Conservation (phyloP, 495 filamentous ascomycete species). For the Aspergillus nidulans region DNA sequence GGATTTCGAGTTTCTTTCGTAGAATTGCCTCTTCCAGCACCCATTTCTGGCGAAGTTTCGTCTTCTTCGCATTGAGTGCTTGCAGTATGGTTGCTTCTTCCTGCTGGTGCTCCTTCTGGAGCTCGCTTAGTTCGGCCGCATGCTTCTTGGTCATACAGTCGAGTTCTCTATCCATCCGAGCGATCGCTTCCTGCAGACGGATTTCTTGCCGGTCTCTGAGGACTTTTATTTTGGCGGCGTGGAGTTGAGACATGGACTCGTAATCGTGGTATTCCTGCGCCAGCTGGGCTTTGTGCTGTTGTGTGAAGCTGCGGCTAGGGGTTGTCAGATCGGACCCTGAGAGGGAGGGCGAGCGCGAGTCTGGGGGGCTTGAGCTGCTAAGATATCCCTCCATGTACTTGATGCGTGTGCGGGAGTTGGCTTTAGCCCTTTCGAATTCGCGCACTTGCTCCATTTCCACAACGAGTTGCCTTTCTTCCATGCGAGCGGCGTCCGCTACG, state of each 20-base stretch:
- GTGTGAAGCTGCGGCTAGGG: conserved; percentile 30
- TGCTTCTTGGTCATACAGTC: conserved; percentile 49
- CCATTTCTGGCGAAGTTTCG: conserved; percentile 54
- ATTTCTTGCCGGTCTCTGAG: conserved; percentile 72
- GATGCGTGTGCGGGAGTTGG: conserved; percentile 63
- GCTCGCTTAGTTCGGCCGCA: conserved; percentile 44
- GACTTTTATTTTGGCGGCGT: conserved; percentile 72
- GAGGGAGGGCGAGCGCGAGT: conserved; percentile 21
- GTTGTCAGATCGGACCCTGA: conserved; percentile 23
- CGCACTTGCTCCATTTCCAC: conserved; percentile 62
- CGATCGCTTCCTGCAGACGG: conserved; percentile 59
- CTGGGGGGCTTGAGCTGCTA: conserved; percentile 48
- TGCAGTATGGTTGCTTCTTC: conserved; percentile 50
- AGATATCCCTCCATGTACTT: conserved; percentile 79
- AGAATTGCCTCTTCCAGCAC: conserved; percentile 59
- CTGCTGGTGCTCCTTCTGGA: conserved; percentile 48
- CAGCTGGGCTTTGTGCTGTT: conserved; percentile 52
- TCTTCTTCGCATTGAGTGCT: conserved; percentile 48
- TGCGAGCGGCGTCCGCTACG: conserved; percentile 46
- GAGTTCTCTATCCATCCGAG: conserved; percentile 62
- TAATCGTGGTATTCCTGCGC: conserved; percentile 66
- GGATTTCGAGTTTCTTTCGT: conserved; percentile 53
- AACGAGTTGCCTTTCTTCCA: conserved; percentile 72
- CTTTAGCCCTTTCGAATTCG: conserved; percentile 52
- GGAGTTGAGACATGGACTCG: conserved; percentile 65